These are phyloP conservation scores for Lentinula boryana DNA, from an alignment of 768 basidiomycete species.

Conservation along the genomic window DNA sequence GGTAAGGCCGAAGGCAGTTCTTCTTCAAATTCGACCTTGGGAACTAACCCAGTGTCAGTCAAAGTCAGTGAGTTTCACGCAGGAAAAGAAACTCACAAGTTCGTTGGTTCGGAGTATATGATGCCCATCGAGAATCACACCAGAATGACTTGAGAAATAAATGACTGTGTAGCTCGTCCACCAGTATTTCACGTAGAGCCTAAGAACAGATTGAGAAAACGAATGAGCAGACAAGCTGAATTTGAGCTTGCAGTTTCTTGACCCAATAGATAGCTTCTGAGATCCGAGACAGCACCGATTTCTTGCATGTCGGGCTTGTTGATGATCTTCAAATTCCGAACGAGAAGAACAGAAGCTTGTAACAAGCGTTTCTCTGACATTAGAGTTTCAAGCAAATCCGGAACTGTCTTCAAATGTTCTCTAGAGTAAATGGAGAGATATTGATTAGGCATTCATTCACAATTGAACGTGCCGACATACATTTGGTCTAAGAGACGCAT, in stretches of 20 bases:
- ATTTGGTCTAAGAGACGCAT: conserved; percentile 90
- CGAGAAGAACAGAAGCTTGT: conserved; percentile 81
- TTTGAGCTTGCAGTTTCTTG: conserved; percentile 71
- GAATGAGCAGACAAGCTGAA: not conserved
- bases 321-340: conserved; percentile 84
- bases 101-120: conserved; percentile 77
- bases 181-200: conserved; percentile 87
- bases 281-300: conserved; percentile 89
- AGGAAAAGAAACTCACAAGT: conserved; percentile 43
- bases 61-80: not conserved
- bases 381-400: conserved; percentile 88
- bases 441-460: not conserved
- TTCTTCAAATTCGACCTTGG: conserved; percentile 59
- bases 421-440: conserved; percentile 33
- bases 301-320: conserved; percentile 91
- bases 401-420: conserved; percentile 85
- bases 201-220: conserved; percentile 22
- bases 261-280: conserved; percentile 73
- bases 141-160: conserved; percentile 97
- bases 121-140: conserved; percentile 89
- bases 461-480: conserved; percentile 37
- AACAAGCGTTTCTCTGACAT: conserved; percentile 93
- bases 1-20: conserved; percentile 27
- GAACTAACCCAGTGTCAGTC: conserved; percentile 36
- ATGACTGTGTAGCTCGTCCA: conserved; percentile 95